Evolutionary conservation across 2,329 filamentous ascomycete genomes (phyloP), one percentile per base, ranked within the genome.

Genomic region (Teratosphaeria epicoccoides): DNA sequence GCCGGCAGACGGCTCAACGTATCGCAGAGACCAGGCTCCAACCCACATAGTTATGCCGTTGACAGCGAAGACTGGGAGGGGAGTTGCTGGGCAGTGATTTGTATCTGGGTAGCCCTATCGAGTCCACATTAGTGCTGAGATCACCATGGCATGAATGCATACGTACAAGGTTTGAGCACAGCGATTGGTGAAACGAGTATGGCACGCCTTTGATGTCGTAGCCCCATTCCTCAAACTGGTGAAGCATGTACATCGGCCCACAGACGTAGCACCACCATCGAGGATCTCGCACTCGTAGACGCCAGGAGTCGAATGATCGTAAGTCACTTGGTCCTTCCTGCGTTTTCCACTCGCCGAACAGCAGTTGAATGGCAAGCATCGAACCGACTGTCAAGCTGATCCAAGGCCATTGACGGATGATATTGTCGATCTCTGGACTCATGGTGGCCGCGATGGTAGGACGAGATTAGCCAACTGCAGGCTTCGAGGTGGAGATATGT

Each of bases 391-490:
- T 40, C n/a, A 40, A 17, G 33, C 33, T 40, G 33, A 40, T 40
- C 33, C 33, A 40, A 6, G 33, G 33, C 33, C 33, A 40, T 40
- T 40, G 14, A 9, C 33, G 33, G 33, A 40, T 40, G 14, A 40
- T 40, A 9, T 40, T 20, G 14, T 40, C 33, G 4, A 40, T 40
- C n/a, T 40, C 33, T 40, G 33, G 33, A 40, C 33, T 40, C 33
- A 40, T 40, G 33, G 20, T 40, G n/a, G 74, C 71, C 6, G 70
- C 70, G 11, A 76, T 76, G 70, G 53, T 49, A n/a, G 22, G 24
- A 20, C 40, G 20, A 17, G 17, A 43, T 14, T 29, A 29, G 14
- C 0, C 10, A 7, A 29, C 9, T 6, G 28, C 10, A 29, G 3
- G 28, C 28, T 29, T 14, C 14, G 14, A 6, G 28, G 3, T 29